These are phyloP conservation scores for Beauveria brongniartii DNA, from an alignment of 2,329 filamentous ascomycete species.

Conservation along the genomic window DNA sequence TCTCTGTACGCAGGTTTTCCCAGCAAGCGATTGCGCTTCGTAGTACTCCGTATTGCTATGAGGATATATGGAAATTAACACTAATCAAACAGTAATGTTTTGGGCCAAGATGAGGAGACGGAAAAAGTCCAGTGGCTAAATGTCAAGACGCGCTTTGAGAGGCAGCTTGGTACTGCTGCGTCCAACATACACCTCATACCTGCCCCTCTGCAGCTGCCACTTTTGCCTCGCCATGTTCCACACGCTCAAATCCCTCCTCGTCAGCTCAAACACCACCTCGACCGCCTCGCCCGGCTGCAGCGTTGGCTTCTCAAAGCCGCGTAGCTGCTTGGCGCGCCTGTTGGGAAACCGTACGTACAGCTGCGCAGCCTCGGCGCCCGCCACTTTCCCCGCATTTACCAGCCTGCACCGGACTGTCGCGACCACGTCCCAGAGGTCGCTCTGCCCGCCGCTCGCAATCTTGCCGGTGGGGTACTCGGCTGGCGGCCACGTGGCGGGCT, in stretches of 20 bases:
- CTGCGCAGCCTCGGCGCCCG: constrained; percentile 40
- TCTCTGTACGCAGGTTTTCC: no score
- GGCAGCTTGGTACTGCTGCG: constrained; percentile 38
- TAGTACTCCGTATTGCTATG: no score
- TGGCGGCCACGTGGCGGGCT: constrained; percentile 14
- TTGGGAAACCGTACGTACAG: constrained; percentile 39
- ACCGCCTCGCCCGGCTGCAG: constrained; percentile 38
- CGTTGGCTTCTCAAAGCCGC: constrained; percentile 56
- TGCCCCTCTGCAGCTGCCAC: constrained; percentile 45
- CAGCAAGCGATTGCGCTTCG: no score
- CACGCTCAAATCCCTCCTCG: constrained; percentile 55
- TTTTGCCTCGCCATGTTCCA: constrained; percentile 56
- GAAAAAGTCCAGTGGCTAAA: not conserved
- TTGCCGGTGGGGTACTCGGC: constrained; percentile 30
- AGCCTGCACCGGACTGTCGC: constrained; percentile 31
- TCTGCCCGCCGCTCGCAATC: constrained; percentile 35
- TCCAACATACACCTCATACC: constrained; percentile 38
- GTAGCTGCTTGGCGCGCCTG: constrained; percentile 47
- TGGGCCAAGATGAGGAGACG: no score
- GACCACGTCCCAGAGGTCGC: constrained; percentile 40
- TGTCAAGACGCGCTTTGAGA: constrained; percentile 18
- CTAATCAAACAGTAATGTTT: no score
- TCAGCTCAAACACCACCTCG: constrained; percentile 45
- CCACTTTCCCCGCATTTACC: constrained; percentile 32
- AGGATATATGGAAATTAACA: no score